These are phyloP conservation scores for Malassezia furfur DNA, from an alignment of 1,284 basidiomycete species.

Conservation along the genomic window DNA sequence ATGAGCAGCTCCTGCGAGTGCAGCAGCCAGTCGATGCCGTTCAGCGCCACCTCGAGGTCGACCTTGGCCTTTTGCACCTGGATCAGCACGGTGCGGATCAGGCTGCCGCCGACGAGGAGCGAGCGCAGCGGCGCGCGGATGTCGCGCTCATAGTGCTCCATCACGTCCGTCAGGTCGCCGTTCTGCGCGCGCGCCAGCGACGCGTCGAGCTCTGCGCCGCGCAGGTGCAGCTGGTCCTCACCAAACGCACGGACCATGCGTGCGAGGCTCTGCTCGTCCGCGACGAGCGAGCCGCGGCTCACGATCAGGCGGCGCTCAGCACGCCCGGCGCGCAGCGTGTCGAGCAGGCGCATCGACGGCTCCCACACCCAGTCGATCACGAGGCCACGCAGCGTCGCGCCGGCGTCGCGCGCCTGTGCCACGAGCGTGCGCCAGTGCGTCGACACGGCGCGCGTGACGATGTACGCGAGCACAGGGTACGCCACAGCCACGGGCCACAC, in stretches of 20 bases:
- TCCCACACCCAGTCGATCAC: constrained; percentile 76
- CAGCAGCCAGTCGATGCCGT: constrained; percentile 80
- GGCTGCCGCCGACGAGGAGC: constrained; percentile 62
- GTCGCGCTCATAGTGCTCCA: constrained; percentile 82
- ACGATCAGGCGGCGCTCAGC: constrained; percentile 60
- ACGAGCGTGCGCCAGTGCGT: constrained; percentile 32
- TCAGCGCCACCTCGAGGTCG: constrained; percentile 76
- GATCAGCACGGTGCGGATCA: constrained; percentile 77
- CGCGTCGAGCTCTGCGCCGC: constrained; percentile 54
- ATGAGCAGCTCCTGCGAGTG: constrained; percentile 93
- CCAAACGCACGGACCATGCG: constrained; percentile 83
- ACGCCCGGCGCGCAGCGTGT: constrained; percentile 70
- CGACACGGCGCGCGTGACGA: constrained; percentile 21
- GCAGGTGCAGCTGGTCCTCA: constrained; percentile 64
- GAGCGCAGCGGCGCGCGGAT: constrained; percentile 75
- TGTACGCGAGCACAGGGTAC: constrained; percentile 25
- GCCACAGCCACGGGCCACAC: constrained; percentile 36
- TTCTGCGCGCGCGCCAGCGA: constrained; percentile 59
- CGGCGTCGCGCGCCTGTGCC: constrained; percentile 55
- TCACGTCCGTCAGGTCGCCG: constrained; percentile 79
- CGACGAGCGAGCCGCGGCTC: constrained; percentile 64
- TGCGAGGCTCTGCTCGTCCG: constrained; percentile 78
- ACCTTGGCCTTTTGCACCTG: constrained; percentile 97
- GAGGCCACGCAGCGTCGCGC: constrained; percentile 67
- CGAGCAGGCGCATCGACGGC: constrained; percentile 69